phyloP scores from a whole-genome alignment of 768 basidiomycete species.

The Mycena crocata region DNA sequence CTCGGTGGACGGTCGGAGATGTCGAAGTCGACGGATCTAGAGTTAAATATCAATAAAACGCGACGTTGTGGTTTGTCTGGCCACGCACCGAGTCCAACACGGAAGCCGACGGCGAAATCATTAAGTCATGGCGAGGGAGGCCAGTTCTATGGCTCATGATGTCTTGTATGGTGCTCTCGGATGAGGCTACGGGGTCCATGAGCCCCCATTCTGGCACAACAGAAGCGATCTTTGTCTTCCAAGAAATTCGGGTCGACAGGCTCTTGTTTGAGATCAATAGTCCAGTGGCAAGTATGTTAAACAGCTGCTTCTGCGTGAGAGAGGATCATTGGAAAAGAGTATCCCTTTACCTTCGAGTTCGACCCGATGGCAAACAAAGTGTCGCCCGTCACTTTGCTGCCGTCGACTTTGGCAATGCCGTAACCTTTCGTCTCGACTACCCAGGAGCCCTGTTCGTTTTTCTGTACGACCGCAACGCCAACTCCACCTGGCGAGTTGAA shows the following conservation, averaged over 20 bases:
- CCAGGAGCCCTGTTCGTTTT: slow-evolving; percentile 2
- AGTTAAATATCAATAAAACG: too few relatives aligned
- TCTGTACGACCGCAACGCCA: slow-evolving; percentile 26
- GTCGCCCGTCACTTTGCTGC: slow-evolving; percentile 10
- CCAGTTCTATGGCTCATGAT: slow-evolving; percentile 43
- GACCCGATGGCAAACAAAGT: slow-evolving; percentile 31
- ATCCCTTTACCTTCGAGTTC: slow-evolving; percentile 24
- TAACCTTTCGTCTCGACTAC: slow-evolving; percentile 30
- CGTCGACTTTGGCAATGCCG: slow-evolving; percentile 27
- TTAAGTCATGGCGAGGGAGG: slow-evolving; percentile 38
- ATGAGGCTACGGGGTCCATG: slow-evolving; percentile 25
- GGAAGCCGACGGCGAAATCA: too few relatives aligned
- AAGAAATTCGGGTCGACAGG: slow-evolving; percentile 20
- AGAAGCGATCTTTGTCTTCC: slow-evolving; percentile 30
- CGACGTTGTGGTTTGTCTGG: too few relatives aligned
- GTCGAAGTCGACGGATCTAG: slow-evolving; percentile 31
- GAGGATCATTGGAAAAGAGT: neutral
- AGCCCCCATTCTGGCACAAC: slow-evolving; percentile 33
- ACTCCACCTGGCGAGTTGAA: slow-evolving; percentile 28
- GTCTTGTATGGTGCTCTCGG: slow-evolving; percentile 38
- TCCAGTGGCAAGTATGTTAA: slow-evolving; percentile 29
- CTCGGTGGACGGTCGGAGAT: slow-evolving; percentile 36
- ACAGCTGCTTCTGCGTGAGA: slow-evolving; percentile 10
- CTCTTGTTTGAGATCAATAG: slow-evolving; percentile 31
- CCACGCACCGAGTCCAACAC: too few relatives aligned